Evolutionary conservation across 345 rosid genomes (phyloP).

Genomic region (Pugionium dolabratum): DNA sequence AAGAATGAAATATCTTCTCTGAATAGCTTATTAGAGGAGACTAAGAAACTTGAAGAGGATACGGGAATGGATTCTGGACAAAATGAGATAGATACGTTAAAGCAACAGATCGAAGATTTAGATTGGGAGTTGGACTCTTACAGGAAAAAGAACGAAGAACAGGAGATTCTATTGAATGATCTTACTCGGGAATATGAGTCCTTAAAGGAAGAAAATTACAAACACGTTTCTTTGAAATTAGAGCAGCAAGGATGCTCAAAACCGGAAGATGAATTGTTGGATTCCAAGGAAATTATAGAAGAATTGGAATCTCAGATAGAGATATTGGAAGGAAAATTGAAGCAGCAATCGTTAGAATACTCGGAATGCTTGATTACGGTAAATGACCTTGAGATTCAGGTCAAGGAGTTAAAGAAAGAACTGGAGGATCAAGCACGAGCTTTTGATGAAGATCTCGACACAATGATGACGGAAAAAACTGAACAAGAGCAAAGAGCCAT

Average conservation of each 20-base stretch:
- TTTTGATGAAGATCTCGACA: slow-evolving; percentile 74
- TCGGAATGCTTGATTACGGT: slow-evolving; percentile 64
- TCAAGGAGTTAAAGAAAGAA: slow-evolving; percentile 63
- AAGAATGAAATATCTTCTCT: slow-evolving; percentile 51
- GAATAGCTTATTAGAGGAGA: slow-evolving; percentile 40
- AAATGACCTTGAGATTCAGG: slow-evolving; percentile 63
- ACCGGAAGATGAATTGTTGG: slow-evolving; percentile 40
- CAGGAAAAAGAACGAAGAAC: slow-evolving; percentile 65
- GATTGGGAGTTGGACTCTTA: slow-evolving; percentile 58
- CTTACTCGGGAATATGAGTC: slow-evolving; percentile 63
- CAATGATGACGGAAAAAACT: slow-evolving; percentile 54
- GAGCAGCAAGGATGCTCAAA: slow-evolving; percentile 54
- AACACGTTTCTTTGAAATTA: slow-evolving; percentile 45
- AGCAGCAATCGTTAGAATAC: slow-evolving; percentile 62
- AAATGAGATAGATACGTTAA: slow-evolving; percentile 50
- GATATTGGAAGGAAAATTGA: slow-evolving; percentile 64
- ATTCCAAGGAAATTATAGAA: slow-evolving; percentile 46
- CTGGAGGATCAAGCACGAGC: slow-evolving; percentile 58
- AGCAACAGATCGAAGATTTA: slow-evolving; percentile 59
- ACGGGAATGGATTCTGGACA: slow-evolving; percentile 36
- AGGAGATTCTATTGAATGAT: slow-evolving; percentile 71
- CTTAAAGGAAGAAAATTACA: slow-evolving; percentile 62
- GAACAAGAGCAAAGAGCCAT: slow-evolving; percentile 90
- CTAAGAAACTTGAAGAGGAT: slow-evolving; percentile 42
- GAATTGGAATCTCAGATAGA: slow-evolving; percentile 58